A percentile compares a stretch with the other conserved stretches of the same genome.
These are phyloP conservation scores for Parietichytrium sp. DNA, from an alignment of 108 stramenopile species.

Conservation along the genomic window DNA sequence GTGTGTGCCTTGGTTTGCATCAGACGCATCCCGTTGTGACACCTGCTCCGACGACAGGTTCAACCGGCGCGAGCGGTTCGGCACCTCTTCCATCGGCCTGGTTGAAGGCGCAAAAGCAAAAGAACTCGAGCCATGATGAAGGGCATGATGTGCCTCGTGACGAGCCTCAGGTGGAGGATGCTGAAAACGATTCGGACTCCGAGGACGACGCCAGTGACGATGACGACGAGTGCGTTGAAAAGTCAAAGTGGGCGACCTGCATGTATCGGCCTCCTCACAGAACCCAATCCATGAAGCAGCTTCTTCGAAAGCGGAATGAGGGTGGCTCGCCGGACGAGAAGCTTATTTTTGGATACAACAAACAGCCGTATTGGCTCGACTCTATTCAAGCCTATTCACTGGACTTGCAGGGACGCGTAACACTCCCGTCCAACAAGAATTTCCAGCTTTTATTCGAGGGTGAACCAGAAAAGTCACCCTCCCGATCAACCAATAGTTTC, in stretches of 20 bases:
- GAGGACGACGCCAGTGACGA: constrained; percentile 11
- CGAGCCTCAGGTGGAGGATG: not conserved
- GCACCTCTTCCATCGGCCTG: not conserved
- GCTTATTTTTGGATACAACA: not conserved
- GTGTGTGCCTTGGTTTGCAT: too few relatives aligned
- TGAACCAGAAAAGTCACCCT: not conserved
- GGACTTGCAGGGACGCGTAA: not conserved
- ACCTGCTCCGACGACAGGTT: too few relatives aligned
- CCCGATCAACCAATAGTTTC: not conserved
- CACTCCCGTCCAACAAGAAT: constrained; percentile 20
- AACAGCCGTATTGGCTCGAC: constrained; percentile 59
- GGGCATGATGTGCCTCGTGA: not conserved
- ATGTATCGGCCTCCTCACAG: not conserved
- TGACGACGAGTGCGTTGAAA: not conserved
- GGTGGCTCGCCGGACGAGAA: not conserved
- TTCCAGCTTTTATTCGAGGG: constrained; percentile 18
- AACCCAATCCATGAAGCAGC: not conserved
- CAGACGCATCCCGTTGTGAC: too few relatives aligned
- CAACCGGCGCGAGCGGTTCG: not conserved
- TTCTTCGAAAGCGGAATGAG: not conserved
- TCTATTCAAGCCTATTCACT: constrained; percentile 40
- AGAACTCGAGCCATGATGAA: too few relatives aligned
- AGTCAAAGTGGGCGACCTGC: not conserved
- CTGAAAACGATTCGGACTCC: not conserved
- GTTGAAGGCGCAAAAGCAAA: too few relatives aligned